Conservation (phyloP, 2,329 filamentous ascomycete genomes). For the Lasiodiplodia hormozganensis region DNA sequence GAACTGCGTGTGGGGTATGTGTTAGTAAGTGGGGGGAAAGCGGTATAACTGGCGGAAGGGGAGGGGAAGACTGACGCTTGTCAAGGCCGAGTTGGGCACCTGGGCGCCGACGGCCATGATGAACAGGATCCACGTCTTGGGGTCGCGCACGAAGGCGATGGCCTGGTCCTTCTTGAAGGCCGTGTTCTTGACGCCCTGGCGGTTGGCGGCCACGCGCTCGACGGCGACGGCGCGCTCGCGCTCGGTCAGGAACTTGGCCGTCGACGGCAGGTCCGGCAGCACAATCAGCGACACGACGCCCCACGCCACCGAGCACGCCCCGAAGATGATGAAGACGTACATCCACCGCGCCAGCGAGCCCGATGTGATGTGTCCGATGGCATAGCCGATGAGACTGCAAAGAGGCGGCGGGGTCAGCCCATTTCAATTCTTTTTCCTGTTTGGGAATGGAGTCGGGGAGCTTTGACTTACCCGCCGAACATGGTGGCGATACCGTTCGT, state of each 20-base stretch:
- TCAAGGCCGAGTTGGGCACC: constrained; percentile 64
- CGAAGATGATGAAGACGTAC: constrained; percentile 66
- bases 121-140: constrained; percentile 67
- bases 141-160: constrained; percentile 57
- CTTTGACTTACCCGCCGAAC: constrained; percentile 56
- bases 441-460: constrained; percentile 7
- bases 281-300: constrained; percentile 47
- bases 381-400: constrained; percentile 59
- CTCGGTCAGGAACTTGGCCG: constrained; percentile 52
- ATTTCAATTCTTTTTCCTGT: background rate
- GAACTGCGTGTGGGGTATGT: constrained; percentile 42
- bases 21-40: too few relatives aligned
- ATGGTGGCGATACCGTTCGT: constrained; percentile 62
- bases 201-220: constrained; percentile 59
- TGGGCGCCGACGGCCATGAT: constrained; percentile 59
- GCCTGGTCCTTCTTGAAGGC: constrained; percentile 51
- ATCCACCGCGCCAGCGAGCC: constrained; percentile 58
- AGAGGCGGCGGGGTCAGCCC: constrained; percentile 23
- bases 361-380: constrained; percentile 64
- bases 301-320: constrained; percentile 46
- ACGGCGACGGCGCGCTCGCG: constrained; percentile 57
- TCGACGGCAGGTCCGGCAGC: constrained; percentile 55
- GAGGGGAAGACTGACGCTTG: constrained; percentile 45
- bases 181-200: constrained; percentile 62
- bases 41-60: background rate